Evolutionary conservation across 768 basidiomycete genomes (phyloP), one percentile per base, ranked within the genome.

Genomic region (Tephrocybe rancida): DNA sequence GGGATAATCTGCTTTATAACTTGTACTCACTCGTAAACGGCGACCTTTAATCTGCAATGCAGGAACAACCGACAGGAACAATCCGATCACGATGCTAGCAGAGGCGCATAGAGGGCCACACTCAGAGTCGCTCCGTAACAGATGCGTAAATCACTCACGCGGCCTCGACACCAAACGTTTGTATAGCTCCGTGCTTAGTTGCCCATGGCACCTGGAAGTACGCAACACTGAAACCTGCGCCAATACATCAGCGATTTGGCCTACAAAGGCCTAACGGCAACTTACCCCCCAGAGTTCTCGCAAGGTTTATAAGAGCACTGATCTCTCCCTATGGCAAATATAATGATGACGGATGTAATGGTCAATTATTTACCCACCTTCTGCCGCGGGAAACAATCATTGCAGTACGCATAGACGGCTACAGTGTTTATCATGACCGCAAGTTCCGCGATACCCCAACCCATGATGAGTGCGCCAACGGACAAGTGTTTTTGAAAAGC

Each of bases 161-260:
- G 22, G 80, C 81, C 61, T 85, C 83, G 29, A 71, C 70, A 11
- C 82, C 83, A 56, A 82, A 80, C 3, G 79, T 77, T 60, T 83
- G 79, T 26, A 83, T 64, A 2, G 83, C 78, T 24, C 83, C 83
- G 48, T 79, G 59, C 56, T 74, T 75, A 22, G 61, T 59, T 3
- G 82, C 82, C 83, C 83, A 83, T 2, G 77, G 76, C 1, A 83
- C 77, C 58, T 84, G 83, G 67, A 80, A 83, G 62, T 77, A 84
- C 1, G 83, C 81, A 10, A 84, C 81, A 43, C 72, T 74, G 65
- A 84, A 84, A 14, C 71, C 70, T 71, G 34, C 24, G 26, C 10
- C 9, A 26, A 16, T 8, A 19, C 1, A 14, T 48, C 6, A 38
- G 30, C 16, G 14, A 5, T 35, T 37, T 11, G 9, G 30, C n/a